Conservation (phyloP, 1,284 basidiomycete species). For the Irpex sp. region DNA sequence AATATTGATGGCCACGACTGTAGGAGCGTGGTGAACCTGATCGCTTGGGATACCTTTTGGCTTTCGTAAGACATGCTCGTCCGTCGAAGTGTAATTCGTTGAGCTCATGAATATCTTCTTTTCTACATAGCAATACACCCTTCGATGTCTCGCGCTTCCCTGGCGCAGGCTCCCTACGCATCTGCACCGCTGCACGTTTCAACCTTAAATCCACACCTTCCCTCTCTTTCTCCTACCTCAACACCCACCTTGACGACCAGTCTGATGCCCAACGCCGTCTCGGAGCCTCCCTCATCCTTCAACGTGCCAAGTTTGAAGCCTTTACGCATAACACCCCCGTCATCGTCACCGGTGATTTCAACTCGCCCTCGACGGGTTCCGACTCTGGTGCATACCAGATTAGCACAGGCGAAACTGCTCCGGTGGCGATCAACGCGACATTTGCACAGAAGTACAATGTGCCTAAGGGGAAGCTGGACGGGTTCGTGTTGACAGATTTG, state of each 20-base stretch:
- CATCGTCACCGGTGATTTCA: constrained; percentile 53
- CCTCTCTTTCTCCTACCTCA: constrained; percentile 38
- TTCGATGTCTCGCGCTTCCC: constrained; percentile 49
- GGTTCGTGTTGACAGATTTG: constrained; percentile 46
- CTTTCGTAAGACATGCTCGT: constrained; percentile 36
- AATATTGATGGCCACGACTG: not conserved
- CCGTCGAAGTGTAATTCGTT: not conserved
- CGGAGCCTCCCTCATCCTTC: constrained; percentile 48
- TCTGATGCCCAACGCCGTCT: constrained; percentile 50
- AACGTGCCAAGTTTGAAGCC: constrained; percentile 47
- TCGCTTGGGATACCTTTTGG: constrained; percentile 52
- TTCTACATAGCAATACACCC: constrained; percentile 40
- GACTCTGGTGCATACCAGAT: constrained; percentile 51
- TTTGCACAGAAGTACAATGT: constrained; percentile 42
- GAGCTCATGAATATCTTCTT: not conserved
- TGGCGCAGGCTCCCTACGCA: constrained; percentile 48
- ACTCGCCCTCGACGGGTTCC: constrained; percentile 40
- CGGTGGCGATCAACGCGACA: constrained; percentile 38
- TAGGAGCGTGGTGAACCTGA: constrained; percentile 36
- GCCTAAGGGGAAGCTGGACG: constrained; percentile 25
- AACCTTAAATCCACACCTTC: constrained; percentile 21
- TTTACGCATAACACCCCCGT: constrained; percentile 36
- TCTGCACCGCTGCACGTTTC: constrained; percentile 47
- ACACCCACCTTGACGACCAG: constrained; percentile 53
- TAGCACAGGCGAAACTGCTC: constrained; percentile 38